Evolutionary conservation across 371 early-diverging fungal genomes (phyloP).

Genomic region (Mycotypha africana): DNA sequence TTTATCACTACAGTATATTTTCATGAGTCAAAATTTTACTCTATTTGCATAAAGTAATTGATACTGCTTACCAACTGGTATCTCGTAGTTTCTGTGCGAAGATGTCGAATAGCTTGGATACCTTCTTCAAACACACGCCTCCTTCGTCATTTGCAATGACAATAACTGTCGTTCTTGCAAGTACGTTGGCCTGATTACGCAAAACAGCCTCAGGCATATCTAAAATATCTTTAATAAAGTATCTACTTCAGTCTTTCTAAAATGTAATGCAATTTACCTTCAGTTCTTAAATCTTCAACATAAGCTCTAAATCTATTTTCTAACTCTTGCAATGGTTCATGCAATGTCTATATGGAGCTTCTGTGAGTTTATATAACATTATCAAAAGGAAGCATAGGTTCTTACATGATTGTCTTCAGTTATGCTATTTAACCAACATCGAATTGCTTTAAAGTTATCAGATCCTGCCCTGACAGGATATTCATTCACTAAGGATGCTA

Average conservation of each 20-base stretch:
- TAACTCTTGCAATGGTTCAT: too few relatives aligned
- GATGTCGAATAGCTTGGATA: slow-evolving; percentile 7
- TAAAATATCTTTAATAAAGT: too few relatives aligned
- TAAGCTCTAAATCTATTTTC: slow-evolving; percentile 22
- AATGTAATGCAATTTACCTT: too few relatives aligned
- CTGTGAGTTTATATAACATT: too few relatives aligned
- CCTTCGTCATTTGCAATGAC: slow-evolving; percentile 14
- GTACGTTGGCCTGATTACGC: slow-evolving; percentile 34
- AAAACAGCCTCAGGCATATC: slow-evolving; percentile 32
- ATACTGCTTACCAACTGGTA: slow-evolving; percentile 12
- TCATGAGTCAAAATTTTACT: not conserved
- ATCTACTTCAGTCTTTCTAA: not conserved
- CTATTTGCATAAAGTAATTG: not conserved
- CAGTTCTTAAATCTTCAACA: slow-evolving; percentile 15
- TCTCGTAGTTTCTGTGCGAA: slow-evolving; percentile 14
- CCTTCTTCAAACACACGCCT: not conserved
- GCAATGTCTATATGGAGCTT: too few relatives aligned
- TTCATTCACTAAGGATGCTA: slow-evolving; percentile 32
- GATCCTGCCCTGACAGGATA: slow-evolving; percentile 18
- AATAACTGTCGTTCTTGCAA: slow-evolving; percentile 24
- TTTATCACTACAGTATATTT: not conserved
- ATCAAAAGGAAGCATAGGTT: too few relatives aligned
- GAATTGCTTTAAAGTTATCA: slow-evolving; percentile 17
- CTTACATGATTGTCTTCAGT: slow-evolving; percentile 22
- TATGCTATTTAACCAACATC: slow-evolving; percentile 20